These are phyloP conservation scores for Dentipellis sp. DNA, from an alignment of 768 basidiomycete species.

Conservation along the genomic window DNA sequence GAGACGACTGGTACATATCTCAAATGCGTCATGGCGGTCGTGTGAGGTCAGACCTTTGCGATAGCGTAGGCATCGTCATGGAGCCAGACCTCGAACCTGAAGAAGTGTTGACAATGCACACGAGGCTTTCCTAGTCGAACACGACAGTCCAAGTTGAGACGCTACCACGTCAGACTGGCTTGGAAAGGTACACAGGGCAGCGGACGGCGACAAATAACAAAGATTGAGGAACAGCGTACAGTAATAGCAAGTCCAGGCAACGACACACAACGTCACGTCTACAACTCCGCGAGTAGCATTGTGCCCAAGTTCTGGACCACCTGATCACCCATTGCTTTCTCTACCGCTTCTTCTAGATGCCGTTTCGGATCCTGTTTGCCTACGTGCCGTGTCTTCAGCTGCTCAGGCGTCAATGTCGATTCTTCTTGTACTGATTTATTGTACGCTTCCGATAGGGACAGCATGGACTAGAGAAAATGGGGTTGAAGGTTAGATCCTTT, in stretches of 20 bases:
- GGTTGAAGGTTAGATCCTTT: background rate
- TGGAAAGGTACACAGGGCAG: background rate
- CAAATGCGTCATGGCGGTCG: background rate
- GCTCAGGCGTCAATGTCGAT: slow-evolving; percentile 86
- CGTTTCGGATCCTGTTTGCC: slow-evolving; percentile 98
- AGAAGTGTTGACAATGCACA: background rate
- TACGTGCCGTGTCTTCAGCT: slow-evolving; percentile 94
- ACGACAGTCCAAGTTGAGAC: background rate
- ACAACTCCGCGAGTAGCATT: slow-evolving; percentile 90
- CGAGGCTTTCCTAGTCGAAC: background rate
- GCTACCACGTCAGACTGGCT: background rate
- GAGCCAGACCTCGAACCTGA: background rate
- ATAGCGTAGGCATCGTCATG: background rate
- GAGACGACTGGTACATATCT: background rate
- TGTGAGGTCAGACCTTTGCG: background rate
- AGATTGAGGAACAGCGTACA: background rate
- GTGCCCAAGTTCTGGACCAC: slow-evolving; percentile 93
- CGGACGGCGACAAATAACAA: background rate
- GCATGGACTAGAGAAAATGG: slow-evolving; percentile 63
- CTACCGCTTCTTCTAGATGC: slow-evolving; percentile 94
- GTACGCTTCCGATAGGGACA: slow-evolving; percentile 85
- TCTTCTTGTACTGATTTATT: slow-evolving; percentile 99
- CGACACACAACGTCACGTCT: slow-evolving; percentile 17
- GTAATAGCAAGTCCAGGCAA: background rate
- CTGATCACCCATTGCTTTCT: slow-evolving; percentile 97